Conservation (phyloP, 768 basidiomycete genomes). For the Cyclocybe aegerita region DNA sequence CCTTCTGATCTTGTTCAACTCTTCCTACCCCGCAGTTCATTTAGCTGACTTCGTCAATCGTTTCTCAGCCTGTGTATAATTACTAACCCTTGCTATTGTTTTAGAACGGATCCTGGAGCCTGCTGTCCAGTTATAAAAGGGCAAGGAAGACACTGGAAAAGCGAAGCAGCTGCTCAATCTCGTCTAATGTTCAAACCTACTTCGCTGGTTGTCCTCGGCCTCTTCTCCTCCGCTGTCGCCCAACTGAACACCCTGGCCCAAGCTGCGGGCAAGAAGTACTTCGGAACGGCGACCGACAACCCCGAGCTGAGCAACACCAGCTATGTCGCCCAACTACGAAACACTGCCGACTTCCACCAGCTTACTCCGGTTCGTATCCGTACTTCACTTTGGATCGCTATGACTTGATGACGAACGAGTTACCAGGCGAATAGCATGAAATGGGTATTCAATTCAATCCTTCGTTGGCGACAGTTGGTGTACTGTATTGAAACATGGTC, state of each 20-base stretch:
- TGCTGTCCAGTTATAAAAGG: too few species aligned
- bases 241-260: constrained; percentile 15
- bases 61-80: too few species aligned
- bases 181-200: constrained; percentile 10
- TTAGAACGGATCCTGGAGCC: too few species aligned
- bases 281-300: constrained; percentile 30
- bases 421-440: constrained; percentile 49
- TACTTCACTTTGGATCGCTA: background rate
- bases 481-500: background rate
- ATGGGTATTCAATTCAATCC: constrained; percentile 35
- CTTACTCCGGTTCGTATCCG: constrained; percentile 37
- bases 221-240: constrained; percentile 11
- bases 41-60: too few species aligned
- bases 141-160: background rate
- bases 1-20: too few species aligned
- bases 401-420: background rate
- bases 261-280: constrained; percentile 8
- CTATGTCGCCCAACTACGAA: constrained; percentile 37
- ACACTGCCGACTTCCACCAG: constrained; percentile 41
- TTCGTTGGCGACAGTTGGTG: background rate
- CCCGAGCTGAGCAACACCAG: constrained; percentile 41
- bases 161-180: background rate
- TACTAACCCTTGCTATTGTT: too few species aligned
- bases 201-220: constrained; percentile 4
- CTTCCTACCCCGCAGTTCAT: too few species aligned